A percentile compares a stretch with the other conserved stretches of the same genome.
Conservation (phyloP, 164 flowering plant genomes). For the Hamamelis virginiana region DNA sequence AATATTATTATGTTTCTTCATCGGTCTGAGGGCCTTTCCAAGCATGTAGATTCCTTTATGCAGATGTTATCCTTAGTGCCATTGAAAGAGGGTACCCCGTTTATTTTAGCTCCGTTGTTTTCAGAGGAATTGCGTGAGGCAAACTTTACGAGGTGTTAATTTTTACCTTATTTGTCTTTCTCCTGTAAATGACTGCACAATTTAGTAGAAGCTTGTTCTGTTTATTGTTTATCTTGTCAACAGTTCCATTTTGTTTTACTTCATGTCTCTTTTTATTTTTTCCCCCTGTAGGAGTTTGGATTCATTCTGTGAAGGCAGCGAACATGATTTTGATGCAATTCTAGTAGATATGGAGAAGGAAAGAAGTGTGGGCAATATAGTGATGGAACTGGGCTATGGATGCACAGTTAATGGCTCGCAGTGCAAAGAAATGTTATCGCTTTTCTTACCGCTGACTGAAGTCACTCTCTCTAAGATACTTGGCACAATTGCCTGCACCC, state of each 20-base stretch:
- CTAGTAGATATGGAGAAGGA: constrained; percentile 89
- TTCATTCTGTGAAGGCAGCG: constrained; percentile 38
- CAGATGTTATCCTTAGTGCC: constrained; percentile 42
- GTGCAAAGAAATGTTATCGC: constrained; percentile 81
- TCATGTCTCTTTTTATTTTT: constrained; percentile 16
- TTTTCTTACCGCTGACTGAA: constrained; percentile 72
- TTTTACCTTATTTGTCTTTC: not conserved
- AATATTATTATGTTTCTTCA: constrained; percentile 66
- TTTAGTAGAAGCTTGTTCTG: not conserved
- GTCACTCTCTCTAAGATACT: constrained; percentile 62
- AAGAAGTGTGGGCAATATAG: constrained; percentile 67
- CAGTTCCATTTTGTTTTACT: not conserved
- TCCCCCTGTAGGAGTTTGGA: constrained; percentile 66
- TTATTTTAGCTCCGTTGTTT: constrained; percentile 60
- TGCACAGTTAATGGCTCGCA: constrained; percentile 69
- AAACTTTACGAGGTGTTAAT: constrained; percentile 51
- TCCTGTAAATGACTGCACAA: not conserved
- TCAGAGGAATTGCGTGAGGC: constrained; percentile 53
- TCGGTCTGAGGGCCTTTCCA: constrained; percentile 66
- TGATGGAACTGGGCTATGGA: constrained; percentile 91
- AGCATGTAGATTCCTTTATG: constrained; percentile 76
- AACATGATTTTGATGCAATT: constrained; percentile 73
- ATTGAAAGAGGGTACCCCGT: constrained; percentile 41
- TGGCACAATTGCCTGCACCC: constrained; percentile 59
- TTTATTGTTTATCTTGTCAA: not conserved